Conservation (phyloP, 208 protist genomes). For the Sergeia podlipaevii region DNA sequence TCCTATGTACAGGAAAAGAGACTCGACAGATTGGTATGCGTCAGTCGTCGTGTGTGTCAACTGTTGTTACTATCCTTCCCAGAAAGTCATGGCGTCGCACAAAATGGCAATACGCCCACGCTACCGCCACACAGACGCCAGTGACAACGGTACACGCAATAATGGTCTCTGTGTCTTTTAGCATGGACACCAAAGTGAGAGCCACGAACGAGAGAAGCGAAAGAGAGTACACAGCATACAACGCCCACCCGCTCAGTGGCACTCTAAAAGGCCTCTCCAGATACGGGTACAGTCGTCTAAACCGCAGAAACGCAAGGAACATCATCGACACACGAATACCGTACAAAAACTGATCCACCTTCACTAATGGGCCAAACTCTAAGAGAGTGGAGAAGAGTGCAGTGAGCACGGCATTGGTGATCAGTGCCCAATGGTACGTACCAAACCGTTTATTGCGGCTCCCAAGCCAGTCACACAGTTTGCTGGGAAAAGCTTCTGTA, state of each 20-base stretch:
- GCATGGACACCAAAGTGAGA: slow-evolving; percentile 42
- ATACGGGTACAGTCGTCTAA: slow-evolving; percentile 57
- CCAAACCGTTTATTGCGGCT: slow-evolving; percentile 57
- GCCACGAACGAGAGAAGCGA: slow-evolving; percentile 33
- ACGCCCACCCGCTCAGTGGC: slow-evolving; percentile 35
- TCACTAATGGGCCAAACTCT: slow-evolving; percentile 63
- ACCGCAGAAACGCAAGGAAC: slow-evolving; percentile 51
- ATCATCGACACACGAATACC: slow-evolving; percentile 58
- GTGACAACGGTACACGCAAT: slow-evolving; percentile 30
- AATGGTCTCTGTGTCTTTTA: slow-evolving; percentile 31
- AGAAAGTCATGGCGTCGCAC: slow-evolving; percentile 46
- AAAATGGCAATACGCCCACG: slow-evolving; percentile 42
- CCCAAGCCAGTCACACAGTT: slow-evolving; percentile 44
- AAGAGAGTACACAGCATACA: slow-evolving; percentile 37
- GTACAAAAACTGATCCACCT: slow-evolving; percentile 74
- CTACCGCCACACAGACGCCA: slow-evolving; percentile 20
- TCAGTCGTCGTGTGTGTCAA: no score
- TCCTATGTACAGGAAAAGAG: no score
- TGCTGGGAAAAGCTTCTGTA: slow-evolving; percentile 62
- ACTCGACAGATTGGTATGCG: no score
- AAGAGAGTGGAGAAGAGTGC: slow-evolving; percentile 53
- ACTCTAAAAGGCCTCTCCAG: slow-evolving; percentile 58
- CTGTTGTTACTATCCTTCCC: slow-evolving; percentile 61
- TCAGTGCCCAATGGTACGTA: slow-evolving; percentile 72
- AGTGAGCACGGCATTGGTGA: slow-evolving; percentile 58